Evolutionary conservation across 2,329 filamentous ascomycete species (phyloP), one percentile per base, ranked within the genome.

Genomic region (Paecilomyces sp.): DNA sequence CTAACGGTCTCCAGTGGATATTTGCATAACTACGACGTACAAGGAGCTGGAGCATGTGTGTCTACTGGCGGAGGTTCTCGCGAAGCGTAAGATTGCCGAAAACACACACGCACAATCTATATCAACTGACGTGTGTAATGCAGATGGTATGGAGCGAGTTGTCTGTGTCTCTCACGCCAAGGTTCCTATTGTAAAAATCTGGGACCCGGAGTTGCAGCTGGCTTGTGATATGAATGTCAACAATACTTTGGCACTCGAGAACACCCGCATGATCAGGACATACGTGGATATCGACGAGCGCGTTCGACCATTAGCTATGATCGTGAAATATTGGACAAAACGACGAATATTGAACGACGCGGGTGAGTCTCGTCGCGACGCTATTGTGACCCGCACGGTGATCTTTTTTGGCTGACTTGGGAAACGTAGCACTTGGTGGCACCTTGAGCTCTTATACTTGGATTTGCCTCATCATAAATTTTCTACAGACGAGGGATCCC

Each of bases 201-300:
- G 94, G 92, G 94, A 99, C 73, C 94, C 94, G 2, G 91, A 96
- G 73, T 81, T 97, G 60, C 81, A 88, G 64, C 81, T 99, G 56
- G 90, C 92, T 15, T 97, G 92, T 74, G 94, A 99, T 72, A 94
- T 99, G 88, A 99, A 99, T 68, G 92, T 99, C 77, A 99, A 99
- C 79, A 99, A 97, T 69, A 94, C 92, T 0, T 77, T 95, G 57
- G 94, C 94, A 3, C 80, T 99, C 62, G 92, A 97, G 74, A 99
- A 99, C 70, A 99, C 94, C 13, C 87, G 92, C 56, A 96, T 99
- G 92, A 94, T 99, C 68, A 91, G 92, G 72, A 96, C 92, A 0
- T 99, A 99, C 76, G 91, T 99, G 62, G 88, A 95, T 70, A 88
- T 95, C 60, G 94, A 99, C 74, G 86, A 92, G 47, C 87, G 94